phyloP scores from a whole-genome alignment of 2,329 filamentous ascomycete genomes.

The Cladophialophora immunda region DNA sequence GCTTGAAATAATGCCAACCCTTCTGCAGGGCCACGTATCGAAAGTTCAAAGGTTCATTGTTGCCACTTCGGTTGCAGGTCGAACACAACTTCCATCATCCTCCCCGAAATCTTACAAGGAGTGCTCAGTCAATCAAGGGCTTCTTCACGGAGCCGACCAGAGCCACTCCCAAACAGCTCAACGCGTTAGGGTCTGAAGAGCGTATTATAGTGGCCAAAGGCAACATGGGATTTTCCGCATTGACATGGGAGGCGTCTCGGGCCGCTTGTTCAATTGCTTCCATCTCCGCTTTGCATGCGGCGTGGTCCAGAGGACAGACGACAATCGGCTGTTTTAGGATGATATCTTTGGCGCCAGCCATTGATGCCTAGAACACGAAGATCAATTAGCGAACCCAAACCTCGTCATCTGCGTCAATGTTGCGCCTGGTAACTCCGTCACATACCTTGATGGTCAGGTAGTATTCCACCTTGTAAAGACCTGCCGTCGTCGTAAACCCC shows the following conservation, averaged over 20 bases:
- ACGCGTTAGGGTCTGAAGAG: constrained; percentile 73
- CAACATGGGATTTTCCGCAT: constrained; percentile 91
- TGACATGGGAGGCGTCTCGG: constrained; percentile 87
- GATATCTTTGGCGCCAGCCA: constrained; percentile 89
- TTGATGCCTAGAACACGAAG: constrained; percentile 72
- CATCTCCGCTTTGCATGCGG: constrained; percentile 98
- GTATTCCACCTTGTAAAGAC: constrained; percentile 98
- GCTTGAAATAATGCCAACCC: background rate
- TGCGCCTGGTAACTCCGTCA: constrained; percentile 5
- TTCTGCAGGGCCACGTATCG: background rate
- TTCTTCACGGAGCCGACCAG: constrained; percentile 70
- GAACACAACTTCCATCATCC: background rate
- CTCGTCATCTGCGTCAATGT: background rate
- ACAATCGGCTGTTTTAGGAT: constrained; percentile 89
- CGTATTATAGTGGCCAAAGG: constrained; percentile 84
- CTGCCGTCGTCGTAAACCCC: constrained; percentile 92
- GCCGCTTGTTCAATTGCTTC: constrained; percentile 96
- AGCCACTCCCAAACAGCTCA: constrained; percentile 68
- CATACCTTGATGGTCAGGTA: constrained; percentile 90
- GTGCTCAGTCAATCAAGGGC: constrained; percentile 69
- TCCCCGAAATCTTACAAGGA: background rate
- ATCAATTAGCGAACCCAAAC: constrained; percentile 12
- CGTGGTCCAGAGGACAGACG: constrained; percentile 93
- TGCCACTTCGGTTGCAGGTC: background rate
- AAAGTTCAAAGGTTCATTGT: background rate